Conservation (phyloP, 139 green algal species). For the Tetradesmus obliquus region DNA sequence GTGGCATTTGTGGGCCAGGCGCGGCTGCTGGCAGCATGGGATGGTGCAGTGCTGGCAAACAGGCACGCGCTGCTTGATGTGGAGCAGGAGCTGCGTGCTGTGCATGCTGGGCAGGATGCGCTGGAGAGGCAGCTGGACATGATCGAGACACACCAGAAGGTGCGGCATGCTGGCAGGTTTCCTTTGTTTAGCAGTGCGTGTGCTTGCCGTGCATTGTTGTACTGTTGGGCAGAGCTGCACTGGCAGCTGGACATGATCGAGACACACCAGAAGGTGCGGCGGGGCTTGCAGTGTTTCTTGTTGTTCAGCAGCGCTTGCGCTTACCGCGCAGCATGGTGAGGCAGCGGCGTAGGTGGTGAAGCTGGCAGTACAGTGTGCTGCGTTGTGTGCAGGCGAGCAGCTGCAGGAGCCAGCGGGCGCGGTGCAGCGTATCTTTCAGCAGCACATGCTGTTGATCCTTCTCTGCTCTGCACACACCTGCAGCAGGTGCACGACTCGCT, state of each 20-base stretch:
- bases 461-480: not conserved
- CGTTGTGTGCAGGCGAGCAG: too few species aligned
- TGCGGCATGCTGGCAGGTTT: not conserved
- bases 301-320: not conserved
- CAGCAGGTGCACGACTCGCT: slow-evolving; percentile 38
- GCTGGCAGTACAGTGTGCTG: too few species aligned
- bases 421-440: too few species aligned
- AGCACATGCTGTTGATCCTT: too few species aligned
- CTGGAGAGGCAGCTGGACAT: slow-evolving; percentile 87
- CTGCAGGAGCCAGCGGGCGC: too few species aligned
- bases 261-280: slow-evolving; percentile 80
- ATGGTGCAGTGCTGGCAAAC: slow-evolving; percentile 86
- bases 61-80: slow-evolving; percentile 80
- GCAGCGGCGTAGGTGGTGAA: too few species aligned
- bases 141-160: slow-evolving; percentile 91
- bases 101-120: slow-evolving; percentile 76
- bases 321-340: slow-evolving; percentile 49
- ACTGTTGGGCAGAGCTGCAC: slow-evolving; percentile 78
- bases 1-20: slow-evolving; percentile 86
- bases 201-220: slow-evolving; percentile 52
- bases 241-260: slow-evolving; percentile 88
- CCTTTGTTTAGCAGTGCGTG: not conserved
- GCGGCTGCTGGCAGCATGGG: slow-evolving; percentile 74
- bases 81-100: slow-evolving; percentile 62
- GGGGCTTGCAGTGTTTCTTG: not conserved